Percentiles rank a stretch among this genome's conserved stretches.
These are phyloP conservation scores for Fusarium mexicanum DNA, from an alignment of 2,329 filamentous ascomycete species.

Conservation along the genomic window DNA sequence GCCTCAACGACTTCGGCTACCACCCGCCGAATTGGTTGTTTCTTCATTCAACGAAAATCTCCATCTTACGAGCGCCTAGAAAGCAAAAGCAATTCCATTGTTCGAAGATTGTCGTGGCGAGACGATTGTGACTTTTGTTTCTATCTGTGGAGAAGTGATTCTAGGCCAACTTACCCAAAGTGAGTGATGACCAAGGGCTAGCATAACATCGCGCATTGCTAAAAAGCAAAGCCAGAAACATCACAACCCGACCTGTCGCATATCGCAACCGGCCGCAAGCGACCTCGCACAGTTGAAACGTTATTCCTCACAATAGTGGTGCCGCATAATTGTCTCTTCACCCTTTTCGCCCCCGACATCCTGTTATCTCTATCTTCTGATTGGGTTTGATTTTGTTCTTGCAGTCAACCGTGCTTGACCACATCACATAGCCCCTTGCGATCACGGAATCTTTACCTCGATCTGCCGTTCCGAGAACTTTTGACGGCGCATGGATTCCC, in stretches of 20 bases:
- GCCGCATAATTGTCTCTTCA: constrained; percentile 27
- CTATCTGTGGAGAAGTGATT: constrained; percentile 30
- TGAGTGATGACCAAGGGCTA: constrained; percentile 38
- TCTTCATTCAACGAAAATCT: constrained; percentile 22
- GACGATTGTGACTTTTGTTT: constrained; percentile 38
- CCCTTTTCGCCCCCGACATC: constrained; percentile 8
- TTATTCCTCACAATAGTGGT: constrained; percentile 10
- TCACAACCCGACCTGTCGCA: constrained; percentile 38
- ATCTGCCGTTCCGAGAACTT: constrained; percentile 3
- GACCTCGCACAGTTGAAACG: constrained; percentile 5
- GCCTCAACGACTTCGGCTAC: background rate
- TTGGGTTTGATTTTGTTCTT: constrained; percentile 16
- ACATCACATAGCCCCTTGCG: constrained; percentile 15
- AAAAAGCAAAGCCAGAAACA: constrained; percentile 42
- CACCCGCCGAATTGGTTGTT: constrained; percentile 11
- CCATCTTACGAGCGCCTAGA: constrained; percentile 33
- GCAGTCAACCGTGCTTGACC: constrained; percentile 14
- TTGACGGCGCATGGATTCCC: constrained; percentile 31
- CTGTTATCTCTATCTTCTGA: constrained; percentile 18
- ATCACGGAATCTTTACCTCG: constrained; percentile 8
- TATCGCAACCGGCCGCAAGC: constrained; percentile 20
- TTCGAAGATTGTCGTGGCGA: constrained; percentile 34
- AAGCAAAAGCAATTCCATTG: constrained; percentile 41
- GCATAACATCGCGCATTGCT: constrained; percentile 39
- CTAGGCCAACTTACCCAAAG: constrained; percentile 30